A percentile compares a stretch with the other conserved stretches of the same genome.
phyloP scores from a whole-genome alignment of 805 yeast species.

The Clavispora phyllophila region DNA sequence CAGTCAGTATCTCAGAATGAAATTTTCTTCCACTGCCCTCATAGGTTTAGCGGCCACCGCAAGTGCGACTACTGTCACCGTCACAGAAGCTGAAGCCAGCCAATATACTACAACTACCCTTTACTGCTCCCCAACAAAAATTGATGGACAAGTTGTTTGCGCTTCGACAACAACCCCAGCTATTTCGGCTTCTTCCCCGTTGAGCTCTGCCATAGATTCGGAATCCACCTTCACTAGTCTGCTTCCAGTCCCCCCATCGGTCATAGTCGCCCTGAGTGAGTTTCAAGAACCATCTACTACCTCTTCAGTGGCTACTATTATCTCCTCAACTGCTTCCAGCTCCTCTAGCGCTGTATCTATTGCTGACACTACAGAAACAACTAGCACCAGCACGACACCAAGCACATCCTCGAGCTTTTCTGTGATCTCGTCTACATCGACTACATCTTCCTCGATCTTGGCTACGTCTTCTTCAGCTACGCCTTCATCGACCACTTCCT shows the following conservation, averaged over 20 bases:
- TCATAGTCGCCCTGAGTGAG: no score
- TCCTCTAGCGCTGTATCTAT: background rate
- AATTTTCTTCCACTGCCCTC: conserved; percentile 4
- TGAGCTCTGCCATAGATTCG: conserved; percentile 8
- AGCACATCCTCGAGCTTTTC: background rate
- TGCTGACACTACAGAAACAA: no score
- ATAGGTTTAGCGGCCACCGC: conserved; percentile 6
- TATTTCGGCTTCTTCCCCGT: background rate
- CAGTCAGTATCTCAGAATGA: conserved; percentile 1
- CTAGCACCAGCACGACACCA: background rate
- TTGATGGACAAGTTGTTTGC: conserved; percentile 12
- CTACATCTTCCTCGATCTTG: background rate
- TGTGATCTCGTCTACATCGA: background rate
- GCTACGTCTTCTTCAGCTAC: background rate
- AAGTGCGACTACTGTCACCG: conserved; percentile 7
- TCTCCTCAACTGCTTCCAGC: background rate
- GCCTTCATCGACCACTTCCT: background rate
- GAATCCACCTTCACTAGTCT: background rate
- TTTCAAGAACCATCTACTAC: no score
- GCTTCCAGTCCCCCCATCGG: conserved; percentile 15
- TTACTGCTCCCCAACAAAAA: conserved; percentile 2
- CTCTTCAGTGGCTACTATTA: background rate
- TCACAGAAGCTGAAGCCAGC: conserved; percentile 3
- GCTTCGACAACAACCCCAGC: conserved; percentile 17
- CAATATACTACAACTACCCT: conserved; percentile 1